A percentile compares a stretch with the other conserved stretches of the same genome.
Evolutionary conservation across 1,284 basidiomycete species (phyloP).

Genomic region (Boletus hoseneyae): DNA sequence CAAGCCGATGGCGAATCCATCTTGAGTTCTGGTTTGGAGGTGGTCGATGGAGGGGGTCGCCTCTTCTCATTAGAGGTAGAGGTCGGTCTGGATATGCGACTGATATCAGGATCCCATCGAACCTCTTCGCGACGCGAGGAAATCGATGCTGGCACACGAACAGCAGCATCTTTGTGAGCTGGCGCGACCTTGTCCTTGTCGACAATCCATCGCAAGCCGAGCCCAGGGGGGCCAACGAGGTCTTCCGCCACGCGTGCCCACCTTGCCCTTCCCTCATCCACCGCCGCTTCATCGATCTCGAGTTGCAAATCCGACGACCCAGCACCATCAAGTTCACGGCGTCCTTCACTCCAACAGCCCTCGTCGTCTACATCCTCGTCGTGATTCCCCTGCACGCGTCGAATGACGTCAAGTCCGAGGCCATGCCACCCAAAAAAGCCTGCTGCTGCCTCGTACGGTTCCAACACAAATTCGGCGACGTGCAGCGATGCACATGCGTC

Average conservation of each 20-base stretch:
- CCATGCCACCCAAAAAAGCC: conserved; percentile 32
- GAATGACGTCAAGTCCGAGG: conserved; percentile 15
- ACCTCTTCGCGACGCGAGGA: background rate
- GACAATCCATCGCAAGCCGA: conserved; percentile 9
- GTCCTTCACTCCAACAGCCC: background rate
- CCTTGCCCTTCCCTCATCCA: conserved; percentile 24
- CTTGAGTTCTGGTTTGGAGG: conserved; percentile 8
- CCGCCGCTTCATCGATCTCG: conserved; percentile 21
- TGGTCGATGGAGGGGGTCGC: background rate
- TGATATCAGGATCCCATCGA: conserved; percentile 18
- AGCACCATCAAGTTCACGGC: background rate
- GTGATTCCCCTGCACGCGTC: background rate
- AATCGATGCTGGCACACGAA: background rate
- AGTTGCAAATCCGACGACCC: conserved; percentile 2
- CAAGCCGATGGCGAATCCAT: conserved; percentile 14
- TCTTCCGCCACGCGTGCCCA: conserved; percentile 22
- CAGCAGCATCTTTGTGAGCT: background rate
- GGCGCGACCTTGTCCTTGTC: background rate
- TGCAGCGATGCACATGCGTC: conserved; percentile 4
- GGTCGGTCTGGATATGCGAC: background rate
- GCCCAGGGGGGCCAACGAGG: conserved; percentile 24
- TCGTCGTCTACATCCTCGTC: background rate
- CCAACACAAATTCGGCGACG: conserved; percentile 24
- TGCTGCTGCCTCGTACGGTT: conserved; percentile 26
- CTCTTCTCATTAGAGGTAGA: conserved; percentile 2